Evolutionary conservation across 140 eudicot species (phyloP).

Genomic region (Ambrosia hybrid): DNA sequence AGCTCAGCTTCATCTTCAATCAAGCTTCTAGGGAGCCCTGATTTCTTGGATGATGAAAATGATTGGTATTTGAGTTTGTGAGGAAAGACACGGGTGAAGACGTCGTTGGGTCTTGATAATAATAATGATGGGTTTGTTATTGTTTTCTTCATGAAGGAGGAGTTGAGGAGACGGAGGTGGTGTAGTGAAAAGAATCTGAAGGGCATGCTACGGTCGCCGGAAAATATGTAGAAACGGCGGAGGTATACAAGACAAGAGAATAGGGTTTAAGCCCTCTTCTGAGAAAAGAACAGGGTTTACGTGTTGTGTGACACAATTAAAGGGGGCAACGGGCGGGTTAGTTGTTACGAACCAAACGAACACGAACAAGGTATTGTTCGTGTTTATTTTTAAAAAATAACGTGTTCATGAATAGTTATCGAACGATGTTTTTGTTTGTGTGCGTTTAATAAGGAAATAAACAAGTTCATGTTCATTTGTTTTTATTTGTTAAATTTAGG

Average conservation of each 20-base stretch:
- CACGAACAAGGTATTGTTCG: too few relatives aligned
- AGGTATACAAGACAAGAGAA: neutral
- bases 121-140: conserved; percentile 17
- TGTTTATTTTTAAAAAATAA: too few relatives aligned
- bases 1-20: conserved; percentile 85
- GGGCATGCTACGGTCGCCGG: conserved; percentile 41
- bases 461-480: too few relatives aligned
- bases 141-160: conserved; percentile 37
- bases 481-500: too few relatives aligned
- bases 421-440: too few relatives aligned
- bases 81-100: conserved; percentile 54
- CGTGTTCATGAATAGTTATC: too few relatives aligned
- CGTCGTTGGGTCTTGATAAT: conserved; percentile 26
- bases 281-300: conserved; percentile 10
- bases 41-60: conserved; percentile 22
- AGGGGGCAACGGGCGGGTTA: too few relatives aligned
- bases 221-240: conserved; percentile 5
- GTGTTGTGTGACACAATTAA: neutral
- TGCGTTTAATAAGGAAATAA: too few relatives aligned
- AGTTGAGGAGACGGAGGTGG: conserved; percentile 47
- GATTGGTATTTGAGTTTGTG: conserved; percentile 59
- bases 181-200: conserved; percentile 39
- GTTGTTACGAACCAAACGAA: too few relatives aligned
- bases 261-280: conserved; percentile 28
- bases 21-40: conserved; percentile 46